phyloP scores from a whole-genome alignment of 345 rosid genomes.

The Salix suchowensis region DNA sequence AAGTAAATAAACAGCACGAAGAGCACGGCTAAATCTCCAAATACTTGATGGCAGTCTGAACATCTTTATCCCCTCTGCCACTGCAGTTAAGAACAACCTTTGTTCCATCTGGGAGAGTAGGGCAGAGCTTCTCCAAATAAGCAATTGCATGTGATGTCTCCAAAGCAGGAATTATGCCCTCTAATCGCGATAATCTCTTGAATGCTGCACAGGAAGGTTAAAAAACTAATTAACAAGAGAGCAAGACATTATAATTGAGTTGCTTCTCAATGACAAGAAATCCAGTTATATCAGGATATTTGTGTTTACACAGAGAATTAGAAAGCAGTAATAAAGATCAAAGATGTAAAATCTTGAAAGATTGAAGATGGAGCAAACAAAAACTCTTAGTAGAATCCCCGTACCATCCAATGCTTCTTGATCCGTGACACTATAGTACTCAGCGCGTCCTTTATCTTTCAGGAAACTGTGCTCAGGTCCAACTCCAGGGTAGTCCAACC shows the following conservation, averaged over 20 bases:
- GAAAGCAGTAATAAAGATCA: neutral
- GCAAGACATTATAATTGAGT: neutral
- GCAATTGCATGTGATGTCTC: slow-evolving; percentile 94
- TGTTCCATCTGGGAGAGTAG: slow-evolving; percentile 54
- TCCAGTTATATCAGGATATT: neutral
- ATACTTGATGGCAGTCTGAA: slow-evolving; percentile 71
- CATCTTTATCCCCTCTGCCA: slow-evolving; percentile 96
- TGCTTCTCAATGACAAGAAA: neutral
- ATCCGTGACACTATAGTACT: slow-evolving; percentile 73
- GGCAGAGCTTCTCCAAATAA: slow-evolving; percentile 75
- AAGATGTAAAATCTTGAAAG: neutral
- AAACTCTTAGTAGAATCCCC: neutral
- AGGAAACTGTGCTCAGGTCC: slow-evolving; percentile 97
- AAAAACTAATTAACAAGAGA: neutral
- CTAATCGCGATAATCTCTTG: slow-evolving; percentile 70
- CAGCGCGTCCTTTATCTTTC: slow-evolving; percentile 81
- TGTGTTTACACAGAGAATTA: neutral
- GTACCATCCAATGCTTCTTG: slow-evolving; percentile 89
- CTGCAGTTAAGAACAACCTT: slow-evolving; percentile 77
- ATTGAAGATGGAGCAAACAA: neutral
- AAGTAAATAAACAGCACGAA: neutral
- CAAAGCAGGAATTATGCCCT: slow-evolving; percentile 86
- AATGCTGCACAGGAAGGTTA: slow-evolving; percentile 45
- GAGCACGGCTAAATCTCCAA: slow-evolving; percentile 42
- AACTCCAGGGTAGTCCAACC: slow-evolving; percentile 97